Conservation (phyloP, 306 rosid genomes). For the Betula pendula region DNA sequence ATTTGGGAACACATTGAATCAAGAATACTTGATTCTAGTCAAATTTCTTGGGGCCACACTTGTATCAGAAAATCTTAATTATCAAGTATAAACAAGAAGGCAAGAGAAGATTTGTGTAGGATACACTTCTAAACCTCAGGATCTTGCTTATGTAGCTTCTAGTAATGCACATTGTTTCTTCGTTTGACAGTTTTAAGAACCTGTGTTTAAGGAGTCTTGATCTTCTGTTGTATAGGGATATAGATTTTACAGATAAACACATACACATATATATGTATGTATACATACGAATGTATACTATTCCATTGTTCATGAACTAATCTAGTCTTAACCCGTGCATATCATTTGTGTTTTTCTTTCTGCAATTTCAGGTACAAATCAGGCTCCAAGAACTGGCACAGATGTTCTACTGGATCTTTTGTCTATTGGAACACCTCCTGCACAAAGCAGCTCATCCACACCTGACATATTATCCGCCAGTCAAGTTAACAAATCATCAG, state of each 20-base stretch:
- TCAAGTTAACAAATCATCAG: conserved; percentile 50
- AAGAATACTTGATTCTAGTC: not conserved
- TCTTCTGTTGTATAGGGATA: not conserved
- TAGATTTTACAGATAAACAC: not conserved
- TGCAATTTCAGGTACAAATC: conserved; percentile 48
- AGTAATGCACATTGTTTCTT: not conserved
- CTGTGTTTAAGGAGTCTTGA: not conserved
- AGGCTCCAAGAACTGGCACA: conserved; percentile 62
- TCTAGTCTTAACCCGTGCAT: conserved; percentile 14
- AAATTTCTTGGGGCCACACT: not conserved
- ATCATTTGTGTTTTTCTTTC: conserved; percentile 26
- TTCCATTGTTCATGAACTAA: not conserved
- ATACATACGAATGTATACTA: conserved; percentile 1
- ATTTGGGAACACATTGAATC: not conserved
- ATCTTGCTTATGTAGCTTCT: not conserved
- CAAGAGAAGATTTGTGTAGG: not conserved
- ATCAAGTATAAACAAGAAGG: not conserved
- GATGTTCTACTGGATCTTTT: conserved; percentile 82
- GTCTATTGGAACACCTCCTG: conserved; percentile 60
- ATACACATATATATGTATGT: not conserved
- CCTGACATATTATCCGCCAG: conserved; percentile 52
- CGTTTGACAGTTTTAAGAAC: not conserved
- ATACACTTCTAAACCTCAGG: not conserved
- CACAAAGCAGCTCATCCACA: conserved; percentile 48
- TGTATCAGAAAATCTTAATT: not conserved